Conservation (phyloP, 441 rosid species). For the Gossypium davidsonii region DNA sequence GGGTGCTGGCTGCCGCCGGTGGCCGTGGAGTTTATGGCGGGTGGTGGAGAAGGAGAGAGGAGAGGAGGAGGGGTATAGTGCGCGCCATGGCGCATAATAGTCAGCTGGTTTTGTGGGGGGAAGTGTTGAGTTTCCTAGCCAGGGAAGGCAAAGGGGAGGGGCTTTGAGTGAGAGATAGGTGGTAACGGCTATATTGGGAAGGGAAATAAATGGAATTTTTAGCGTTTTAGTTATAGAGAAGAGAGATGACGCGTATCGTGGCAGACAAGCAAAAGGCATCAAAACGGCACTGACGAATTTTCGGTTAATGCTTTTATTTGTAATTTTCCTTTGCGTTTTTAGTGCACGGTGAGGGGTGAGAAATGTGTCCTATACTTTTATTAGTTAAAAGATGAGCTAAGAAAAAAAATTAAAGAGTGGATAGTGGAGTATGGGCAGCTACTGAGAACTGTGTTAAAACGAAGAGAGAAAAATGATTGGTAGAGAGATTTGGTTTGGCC, state of each 20-base stretch:
- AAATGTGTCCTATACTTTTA: neutral
- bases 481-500: neutral
- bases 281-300: constrained; percentile 2
- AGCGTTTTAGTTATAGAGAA: neutral
- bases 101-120: neutral
- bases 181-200: constrained; percentile 15
- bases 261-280: constrained; percentile 7
- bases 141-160: neutral
- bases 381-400: neutral
- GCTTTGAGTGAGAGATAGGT: neutral
- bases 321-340: neutral
- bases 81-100: constrained; percentile 33
- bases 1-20: constrained; percentile 9
- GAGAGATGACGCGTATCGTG: constrained; percentile 9
- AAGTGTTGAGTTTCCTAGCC: neutral
- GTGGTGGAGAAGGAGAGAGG: constrained; percentile 28
- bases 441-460: neutral
- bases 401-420: neutral
- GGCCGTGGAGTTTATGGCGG: constrained; percentile 17
- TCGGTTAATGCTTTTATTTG: neutral
- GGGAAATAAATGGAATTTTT: neutral
- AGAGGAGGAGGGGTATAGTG: constrained; percentile 23
- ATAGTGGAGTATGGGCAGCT: neutral
- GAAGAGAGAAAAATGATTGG: neutral
- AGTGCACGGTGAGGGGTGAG: neutral